phyloP scores from a whole-genome alignment of 192 early-diverging fungal species.

The Backusella parvicylindrica region DNA sequence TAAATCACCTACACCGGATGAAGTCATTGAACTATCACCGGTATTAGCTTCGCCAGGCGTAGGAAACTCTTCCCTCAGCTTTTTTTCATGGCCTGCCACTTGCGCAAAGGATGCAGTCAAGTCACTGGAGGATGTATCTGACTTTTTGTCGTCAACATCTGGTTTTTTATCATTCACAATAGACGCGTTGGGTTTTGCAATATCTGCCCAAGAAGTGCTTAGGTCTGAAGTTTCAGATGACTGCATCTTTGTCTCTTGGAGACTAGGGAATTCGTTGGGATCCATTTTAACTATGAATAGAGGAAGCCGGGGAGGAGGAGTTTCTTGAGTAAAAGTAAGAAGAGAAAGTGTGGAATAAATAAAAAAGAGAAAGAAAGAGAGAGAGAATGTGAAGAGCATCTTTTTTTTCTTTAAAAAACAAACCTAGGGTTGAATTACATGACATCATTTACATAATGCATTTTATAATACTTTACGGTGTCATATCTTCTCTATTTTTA shows the following conservation, averaged over 20 bases:
- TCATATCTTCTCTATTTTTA: background rate
- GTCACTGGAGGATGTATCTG: background rate
- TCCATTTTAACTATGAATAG: constrained; percentile 4
- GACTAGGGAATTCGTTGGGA: constrained; percentile 3
- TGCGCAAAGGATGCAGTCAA: constrained; percentile 20
- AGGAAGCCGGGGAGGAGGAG: no score
- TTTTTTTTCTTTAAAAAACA: background rate
- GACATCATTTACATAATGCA: background rate
- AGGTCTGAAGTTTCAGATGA: constrained; percentile 1
- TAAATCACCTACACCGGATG: constrained; percentile 21
- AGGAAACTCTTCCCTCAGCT: constrained; percentile 18
- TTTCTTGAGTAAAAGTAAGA: background rate
- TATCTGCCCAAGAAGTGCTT: constrained; percentile 9
- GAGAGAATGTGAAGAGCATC: background rate
- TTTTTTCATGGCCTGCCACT: constrained; percentile 17
- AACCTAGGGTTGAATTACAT: background rate
- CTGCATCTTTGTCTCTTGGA: background rate
- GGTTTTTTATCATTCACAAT: background rate
- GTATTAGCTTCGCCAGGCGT: constrained; percentile 4
- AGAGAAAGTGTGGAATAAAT: background rate
- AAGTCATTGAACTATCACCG: background rate
- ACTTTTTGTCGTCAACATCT: background rate
- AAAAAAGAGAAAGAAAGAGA: background rate
- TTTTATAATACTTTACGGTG: background rate
- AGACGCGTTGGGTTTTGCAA: constrained; percentile 1